Conservation (phyloP, 495 filamentous ascomycete genomes). For the Penicillium argentinense region DNA sequence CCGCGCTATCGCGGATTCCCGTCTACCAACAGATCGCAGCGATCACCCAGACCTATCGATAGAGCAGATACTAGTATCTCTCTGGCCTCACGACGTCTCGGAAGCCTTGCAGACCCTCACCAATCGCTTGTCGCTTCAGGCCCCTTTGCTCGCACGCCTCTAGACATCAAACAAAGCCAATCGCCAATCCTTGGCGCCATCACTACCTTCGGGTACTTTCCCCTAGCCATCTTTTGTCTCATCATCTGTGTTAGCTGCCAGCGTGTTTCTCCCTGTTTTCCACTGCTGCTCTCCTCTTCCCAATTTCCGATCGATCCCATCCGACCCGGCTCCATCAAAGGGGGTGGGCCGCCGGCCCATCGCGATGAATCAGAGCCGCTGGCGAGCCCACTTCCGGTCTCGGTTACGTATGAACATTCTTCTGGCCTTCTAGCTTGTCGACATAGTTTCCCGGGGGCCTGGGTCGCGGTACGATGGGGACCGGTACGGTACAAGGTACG, state of each 20-base stretch:
- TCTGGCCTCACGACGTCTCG: too few relatives aligned
- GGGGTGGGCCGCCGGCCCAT: constrained; percentile 13
- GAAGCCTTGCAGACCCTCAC: constrained; percentile 9
- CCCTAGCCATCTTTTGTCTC: constrained; percentile 1
- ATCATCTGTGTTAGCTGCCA: neutral
- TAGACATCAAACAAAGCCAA: constrained; percentile 14
- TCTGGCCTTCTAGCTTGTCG: constrained; percentile 42
- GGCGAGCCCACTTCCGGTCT: constrained; percentile 31
- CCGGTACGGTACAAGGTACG: constrained; percentile 3
- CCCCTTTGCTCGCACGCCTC: constrained; percentile 3
- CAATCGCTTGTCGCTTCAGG: constrained; percentile 6
- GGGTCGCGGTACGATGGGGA: constrained; percentile 12
- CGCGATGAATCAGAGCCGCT: constrained; percentile 11
- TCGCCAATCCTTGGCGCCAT: constrained; percentile 5
- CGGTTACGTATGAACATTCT: constrained; percentile 44
- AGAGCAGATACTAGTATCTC: too few relatives aligned
- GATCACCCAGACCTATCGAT: too few relatives aligned
- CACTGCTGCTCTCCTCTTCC: constrained; percentile 5
- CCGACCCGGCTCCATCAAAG: constrained; percentile 20
- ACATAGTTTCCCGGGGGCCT: constrained; percentile 22
- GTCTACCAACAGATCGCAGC: too few relatives aligned
- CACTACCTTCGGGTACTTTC: too few relatives aligned
- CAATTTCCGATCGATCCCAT: constrained; percentile 12
- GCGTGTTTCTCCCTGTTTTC: neutral
- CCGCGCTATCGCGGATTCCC: constrained; percentile 20